A percentile compares a stretch with the other conserved stretches of the same genome.
Evolutionary conservation across 345 rosid species (phyloP).

Genomic region (Eucalyptus shirleyi): DNA sequence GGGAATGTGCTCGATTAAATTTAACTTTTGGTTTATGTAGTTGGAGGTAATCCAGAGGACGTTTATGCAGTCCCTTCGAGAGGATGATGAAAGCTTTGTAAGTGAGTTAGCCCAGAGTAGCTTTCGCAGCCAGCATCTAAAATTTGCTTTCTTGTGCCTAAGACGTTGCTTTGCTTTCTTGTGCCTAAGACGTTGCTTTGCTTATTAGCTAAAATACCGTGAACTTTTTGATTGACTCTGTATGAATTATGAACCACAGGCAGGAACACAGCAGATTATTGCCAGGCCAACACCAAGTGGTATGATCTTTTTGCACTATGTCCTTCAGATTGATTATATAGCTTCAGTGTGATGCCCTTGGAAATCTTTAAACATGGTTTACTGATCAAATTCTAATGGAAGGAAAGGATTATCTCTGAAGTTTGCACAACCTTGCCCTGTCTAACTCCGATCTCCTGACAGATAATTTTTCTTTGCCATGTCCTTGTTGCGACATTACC

Average conservation of each 20-base stretch:
- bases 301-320: not conserved
- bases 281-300: conserved; percentile 77
- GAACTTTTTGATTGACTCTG: not conserved
- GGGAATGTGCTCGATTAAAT: not conserved
- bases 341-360: not conserved
- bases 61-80: conserved; percentile 79
- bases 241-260: conserved; percentile 13
- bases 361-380: not conserved
- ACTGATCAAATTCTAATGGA: not conserved
- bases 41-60: conserved; percentile 87
- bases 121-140: not conserved
- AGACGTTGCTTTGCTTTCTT: too few species aligned
- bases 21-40: conserved; percentile 17
- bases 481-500: not conserved
- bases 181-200: too few species aligned
- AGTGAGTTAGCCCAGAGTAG: not conserved
- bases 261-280: conserved; percentile 38
- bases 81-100: conserved; percentile 52
- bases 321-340: not conserved
- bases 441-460: not conserved
- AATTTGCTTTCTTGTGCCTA: not conserved
- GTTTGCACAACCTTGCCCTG: not conserved
- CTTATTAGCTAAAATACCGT: not conserved
- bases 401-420: not conserved
- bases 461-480: not conserved